These are phyloP conservation scores for Aspergillus sp. DNA, from an alignment of 2,329 filamentous ascomycete genomes.

Conservation along the genomic window DNA sequence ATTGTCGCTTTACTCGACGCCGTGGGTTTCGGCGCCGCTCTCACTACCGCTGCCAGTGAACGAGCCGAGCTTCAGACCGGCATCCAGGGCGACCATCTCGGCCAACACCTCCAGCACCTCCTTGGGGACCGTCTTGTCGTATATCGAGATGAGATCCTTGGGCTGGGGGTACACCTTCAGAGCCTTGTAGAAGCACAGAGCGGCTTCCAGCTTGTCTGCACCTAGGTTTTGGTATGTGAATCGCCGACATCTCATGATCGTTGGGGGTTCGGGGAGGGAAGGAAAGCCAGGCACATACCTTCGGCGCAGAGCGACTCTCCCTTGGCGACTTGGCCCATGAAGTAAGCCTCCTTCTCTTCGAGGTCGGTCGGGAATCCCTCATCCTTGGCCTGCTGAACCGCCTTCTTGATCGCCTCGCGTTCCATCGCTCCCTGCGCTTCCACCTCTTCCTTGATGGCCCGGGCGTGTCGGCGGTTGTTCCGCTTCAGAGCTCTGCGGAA, in stretches of 20 bases:
- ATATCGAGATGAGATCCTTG: slow-evolving; percentile 89
- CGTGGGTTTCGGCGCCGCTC: slow-evolving; percentile 31
- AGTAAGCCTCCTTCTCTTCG: slow-evolving; percentile 93
- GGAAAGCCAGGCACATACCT: slow-evolving; percentile 58
- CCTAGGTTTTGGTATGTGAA: slow-evolving; percentile 26
- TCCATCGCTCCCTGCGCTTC: slow-evolving; percentile 47
- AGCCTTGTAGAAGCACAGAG: slow-evolving; percentile 95
- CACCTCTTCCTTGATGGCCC: slow-evolving; percentile 48
- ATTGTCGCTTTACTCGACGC: slow-evolving; percentile 34
- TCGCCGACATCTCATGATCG: slow-evolving; percentile 2
- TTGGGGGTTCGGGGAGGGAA: slow-evolving; percentile 1
- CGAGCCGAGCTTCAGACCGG: slow-evolving; percentile 63
- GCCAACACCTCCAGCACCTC: slow-evolving; percentile 94
- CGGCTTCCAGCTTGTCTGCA: slow-evolving; percentile 67
- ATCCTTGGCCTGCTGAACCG: slow-evolving; percentile 78
- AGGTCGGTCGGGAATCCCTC: slow-evolving; percentile 89
- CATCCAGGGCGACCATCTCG: slow-evolving; percentile 95
- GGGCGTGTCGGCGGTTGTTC: slow-evolving; percentile 48
- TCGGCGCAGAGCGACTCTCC: slow-evolving; percentile 82
- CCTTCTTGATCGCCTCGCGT: slow-evolving; percentile 68
- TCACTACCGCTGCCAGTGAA: slow-evolving; percentile 33
- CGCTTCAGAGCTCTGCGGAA: slow-evolving; percentile 60
- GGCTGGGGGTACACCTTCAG: slow-evolving; percentile 97
- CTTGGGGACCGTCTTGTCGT: slow-evolving; percentile 98
- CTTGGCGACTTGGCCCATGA: slow-evolving; percentile 90